Evolutionary conservation across 495 filamentous ascomycete genomes (phyloP).

Genomic region (Penicillium riverlandense): DNA sequence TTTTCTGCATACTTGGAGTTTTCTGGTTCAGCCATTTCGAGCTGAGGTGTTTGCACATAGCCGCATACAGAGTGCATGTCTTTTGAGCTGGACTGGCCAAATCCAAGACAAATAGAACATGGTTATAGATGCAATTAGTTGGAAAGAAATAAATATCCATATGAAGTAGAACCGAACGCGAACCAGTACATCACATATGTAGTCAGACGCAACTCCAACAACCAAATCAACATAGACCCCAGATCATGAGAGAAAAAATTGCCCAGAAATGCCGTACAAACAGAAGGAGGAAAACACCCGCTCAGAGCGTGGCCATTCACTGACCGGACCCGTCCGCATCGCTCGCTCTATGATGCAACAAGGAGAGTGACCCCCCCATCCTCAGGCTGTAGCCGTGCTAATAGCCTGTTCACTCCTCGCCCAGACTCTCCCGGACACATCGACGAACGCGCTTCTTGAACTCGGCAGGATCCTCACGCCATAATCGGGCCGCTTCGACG

Average conservation of each 20-base stretch:
- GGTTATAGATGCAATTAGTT: constrained; percentile 5
- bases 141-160: no score
- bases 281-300: no score
- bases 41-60: no score
- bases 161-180: no score
- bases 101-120: constrained; percentile 6
- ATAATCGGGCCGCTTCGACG: constrained; percentile 80
- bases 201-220: no score
- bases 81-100: neutral
- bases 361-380: constrained; percentile 6
- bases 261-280: no score
- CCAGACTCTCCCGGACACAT: constrained; percentile 78
- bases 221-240: no score
- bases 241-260: no score
- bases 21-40: neutral
- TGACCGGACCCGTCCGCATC: neutral
- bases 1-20: neutral
- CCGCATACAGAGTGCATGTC: neutral
- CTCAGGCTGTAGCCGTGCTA: constrained; percentile 1
- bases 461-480: constrained; percentile 77
- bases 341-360: constrained; percentile 19
- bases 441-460: constrained; percentile 70
- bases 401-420: constrained; percentile 48
- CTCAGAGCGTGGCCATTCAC: no score
- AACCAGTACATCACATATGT: no score